Base-by-base conservation (phyloP, 306 rosid genomes). In the Cicer chorassanicum region DNA sequence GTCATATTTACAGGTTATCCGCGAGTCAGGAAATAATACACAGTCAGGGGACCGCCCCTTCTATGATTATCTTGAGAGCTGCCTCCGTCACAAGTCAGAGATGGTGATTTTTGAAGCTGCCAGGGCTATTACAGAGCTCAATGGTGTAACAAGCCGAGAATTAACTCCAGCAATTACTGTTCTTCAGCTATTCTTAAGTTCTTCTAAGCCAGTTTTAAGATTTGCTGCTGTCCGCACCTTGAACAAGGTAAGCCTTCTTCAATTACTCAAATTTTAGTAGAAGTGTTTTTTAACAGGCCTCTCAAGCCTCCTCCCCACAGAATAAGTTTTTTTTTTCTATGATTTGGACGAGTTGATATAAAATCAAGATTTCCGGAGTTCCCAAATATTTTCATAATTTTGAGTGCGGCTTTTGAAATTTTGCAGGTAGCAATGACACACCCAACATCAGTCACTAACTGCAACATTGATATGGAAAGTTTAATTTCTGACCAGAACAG, bases 71-170 rank as follows among this genome's bases (percentile, higher is more conserved):
- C 97, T 95, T 66, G 99, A 95, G 93, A 88, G 92, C 82, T 95
- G 99, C 78, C 95, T 95, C n/a, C 93, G 99, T 59, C 96, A 92
- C 85, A 95, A 95, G 78, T 93, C 98, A 49, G 99, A 95, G 79
- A 95, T 92, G 97, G 99, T 95, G 74, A 95, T 92, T 73, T 95
- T 95, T 88, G 99, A 95, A 88, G 93, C 99, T 85, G 98, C 99
- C 78, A 89, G 92, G 79, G 98, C 98, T 83, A 89, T 95, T 79
- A 95, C 99, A 13, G 99, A 92, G 86, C 91, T 95, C 70, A 88
- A 73, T 65, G 91, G 97, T 57, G 98, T 92, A 64, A 90, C 99
- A 65, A 89, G 82, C 82, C 87, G 98, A 77, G 98, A 95, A 85
- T 82, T 95, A 77, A 89, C 93, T 77, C 98, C 99, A 1, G 98